Evolutionary conservation across 1,284 basidiomycete genomes (phyloP), one percentile per base, ranked within the genome.

Genomic region (Ustilago trichophora): DNA sequence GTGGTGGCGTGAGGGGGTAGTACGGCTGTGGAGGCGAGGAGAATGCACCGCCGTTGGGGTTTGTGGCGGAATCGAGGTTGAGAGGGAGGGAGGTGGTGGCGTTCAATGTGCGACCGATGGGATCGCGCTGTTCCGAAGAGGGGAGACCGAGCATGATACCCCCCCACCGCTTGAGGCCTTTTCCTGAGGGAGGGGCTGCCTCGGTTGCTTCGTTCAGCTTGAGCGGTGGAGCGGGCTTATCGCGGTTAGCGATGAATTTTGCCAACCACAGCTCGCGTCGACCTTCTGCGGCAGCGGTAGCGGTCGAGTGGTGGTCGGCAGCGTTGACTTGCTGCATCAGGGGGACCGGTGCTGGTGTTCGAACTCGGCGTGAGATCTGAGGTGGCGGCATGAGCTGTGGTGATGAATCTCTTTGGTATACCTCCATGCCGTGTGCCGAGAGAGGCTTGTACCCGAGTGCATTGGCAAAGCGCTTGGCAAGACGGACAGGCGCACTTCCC

Each of bases 181-280:
- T 22, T n/a, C n/a, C n/a, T n/a, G n/a, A n/a, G n/a, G n/a, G n/a
- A n/a, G n/a, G n/a, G n/a, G 31, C 40, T 46, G n/a, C n/a, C n/a
- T 38, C 42, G 19, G 51, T 40, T 0, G 41, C 47, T 22, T 50
- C 55, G 16, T 56, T 46, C 25, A 45, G 35, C 16, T 31, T 26
- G 12, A 33, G 15, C 34, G 29, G 11, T 1, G 35, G 27, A 8
- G 32, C 21, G 25, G 25, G 26, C 8, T 36, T 25, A 41, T 51
- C 51, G 13, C 59, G 52, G 6, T 29, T 48, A 3, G 62, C 62
- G 19, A 65, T 32, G 18, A 58, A 45, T 25, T 54, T 65, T 3
- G 62, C 50, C 22, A 65, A 24, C 62, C 62, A 65, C 9, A 65
- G 33, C 33, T 65, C 54, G 13, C 62, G 35, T 11, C 51, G 24